Evolutionary conservation across 202 grass and related monocot genomes (phyloP).

Genomic region (Bolboschoenoplectus hybrid): DNA sequence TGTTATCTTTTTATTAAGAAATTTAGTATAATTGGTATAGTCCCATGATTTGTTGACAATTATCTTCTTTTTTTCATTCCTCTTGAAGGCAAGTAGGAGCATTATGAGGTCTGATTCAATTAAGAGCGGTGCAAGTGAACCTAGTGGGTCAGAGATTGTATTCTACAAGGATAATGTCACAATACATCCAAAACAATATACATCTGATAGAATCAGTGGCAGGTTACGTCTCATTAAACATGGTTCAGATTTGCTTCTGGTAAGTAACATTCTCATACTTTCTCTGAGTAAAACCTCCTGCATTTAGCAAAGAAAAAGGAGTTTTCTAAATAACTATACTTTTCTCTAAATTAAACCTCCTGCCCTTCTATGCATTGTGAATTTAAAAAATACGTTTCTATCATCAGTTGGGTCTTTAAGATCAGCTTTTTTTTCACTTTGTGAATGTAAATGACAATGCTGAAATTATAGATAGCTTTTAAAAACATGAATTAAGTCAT

Average conservation of each 20-base stretch:
- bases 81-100: conserved; percentile 54
- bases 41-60: neutral
- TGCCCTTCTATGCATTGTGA: neutral
- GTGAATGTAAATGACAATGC: conserved; percentile 6
- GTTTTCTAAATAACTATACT: neutral
- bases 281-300: neutral
- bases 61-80: conserved; percentile 35
- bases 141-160: conserved; percentile 62
- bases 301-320: neutral
- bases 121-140: conserved; percentile 48
- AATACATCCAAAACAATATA: conserved; percentile 83
- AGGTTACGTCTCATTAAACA: conserved; percentile 69
- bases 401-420: neutral
- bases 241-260: conserved; percentile 73
- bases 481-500: neutral
- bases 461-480: neutral
- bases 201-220: conserved; percentile 75
- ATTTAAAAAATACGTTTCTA: neutral
- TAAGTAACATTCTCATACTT: conserved; percentile 38
- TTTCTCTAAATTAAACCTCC: neutral
- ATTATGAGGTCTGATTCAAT: conserved; percentile 53
- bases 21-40: neutral
- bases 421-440: neutral
- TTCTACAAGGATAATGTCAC: conserved; percentile 91
- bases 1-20: conserved; percentile 11